Evolutionary conservation across 176 grass and related monocot species (phyloP).

Genomic region (Tillandsia fasciculata): DNA sequence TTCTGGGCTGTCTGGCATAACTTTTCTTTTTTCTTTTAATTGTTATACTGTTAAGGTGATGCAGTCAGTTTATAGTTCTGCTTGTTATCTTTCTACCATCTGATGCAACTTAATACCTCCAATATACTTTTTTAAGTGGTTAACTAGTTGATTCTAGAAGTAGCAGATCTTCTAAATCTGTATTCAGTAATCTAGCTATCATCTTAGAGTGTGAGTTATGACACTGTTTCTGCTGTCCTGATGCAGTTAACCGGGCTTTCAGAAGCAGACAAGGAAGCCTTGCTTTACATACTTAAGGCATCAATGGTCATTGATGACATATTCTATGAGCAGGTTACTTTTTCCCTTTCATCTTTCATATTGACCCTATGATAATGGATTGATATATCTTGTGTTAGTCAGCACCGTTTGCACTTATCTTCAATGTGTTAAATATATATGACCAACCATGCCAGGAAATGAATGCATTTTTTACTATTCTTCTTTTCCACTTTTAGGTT

Average conservation of each 20-base stretch:
- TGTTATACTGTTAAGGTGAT: no score
- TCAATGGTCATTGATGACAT: conserved; percentile 86
- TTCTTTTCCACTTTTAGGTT: conserved; percentile 35
- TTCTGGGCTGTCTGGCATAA: no score
- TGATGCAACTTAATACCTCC: not conserved
- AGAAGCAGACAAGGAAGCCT: conserved; percentile 68
- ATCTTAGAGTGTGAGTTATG: not conserved
- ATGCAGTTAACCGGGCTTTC: conserved; percentile 69
- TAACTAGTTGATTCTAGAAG: not conserved
- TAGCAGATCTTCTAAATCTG: not conserved
- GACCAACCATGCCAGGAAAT: no score
- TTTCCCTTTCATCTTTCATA: not conserved
- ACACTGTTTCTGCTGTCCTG: not conserved
- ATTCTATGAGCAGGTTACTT: conserved; percentile 68
- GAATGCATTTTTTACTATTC: conserved; percentile 20
- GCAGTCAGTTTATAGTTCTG: not conserved
- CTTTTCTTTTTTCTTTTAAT: no score
- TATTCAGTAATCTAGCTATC: not conserved
- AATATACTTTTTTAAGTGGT: not conserved
- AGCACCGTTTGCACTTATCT: no score
- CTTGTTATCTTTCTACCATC: not conserved
- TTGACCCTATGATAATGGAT: not conserved
- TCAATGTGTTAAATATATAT: no score
- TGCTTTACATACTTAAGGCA: conserved; percentile 65
- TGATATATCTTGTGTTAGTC: not conserved